A percentile compares a stretch with the other conserved stretches of the same genome.
phyloP scores from a whole-genome alignment of 371 early-diverging fungal genomes.

The Phascolomyces articulosus region DNA sequence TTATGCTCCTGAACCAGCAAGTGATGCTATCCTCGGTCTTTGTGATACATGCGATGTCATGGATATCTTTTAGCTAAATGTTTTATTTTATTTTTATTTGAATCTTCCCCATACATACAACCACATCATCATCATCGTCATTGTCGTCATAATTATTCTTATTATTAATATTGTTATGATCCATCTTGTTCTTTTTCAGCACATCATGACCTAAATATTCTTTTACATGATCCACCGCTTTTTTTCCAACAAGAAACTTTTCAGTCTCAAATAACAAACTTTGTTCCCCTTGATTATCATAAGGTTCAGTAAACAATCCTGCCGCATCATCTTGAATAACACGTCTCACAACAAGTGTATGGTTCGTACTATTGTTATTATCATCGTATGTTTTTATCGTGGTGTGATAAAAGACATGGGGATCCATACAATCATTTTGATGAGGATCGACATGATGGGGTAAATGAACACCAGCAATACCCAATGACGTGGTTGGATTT shows the following conservation, averaged over 20 bases:
- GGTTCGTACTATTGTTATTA: not conserved
- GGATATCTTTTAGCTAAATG: slow-evolving; percentile 10
- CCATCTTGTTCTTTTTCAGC: not conserved
- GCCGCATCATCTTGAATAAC: slow-evolving; percentile 14
- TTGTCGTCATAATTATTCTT: not conserved
- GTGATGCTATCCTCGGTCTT: slow-evolving; percentile 14
- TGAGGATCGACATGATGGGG: slow-evolving; percentile 1
- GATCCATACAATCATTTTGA: slow-evolving; percentile 20
- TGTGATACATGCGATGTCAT: slow-evolving; percentile 16
- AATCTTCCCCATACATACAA: slow-evolving; percentile 16
- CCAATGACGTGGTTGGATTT: not conserved
- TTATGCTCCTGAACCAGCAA: slow-evolving; percentile 16
- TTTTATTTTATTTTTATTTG: not conserved
- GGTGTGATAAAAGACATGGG: slow-evolving; percentile 13
- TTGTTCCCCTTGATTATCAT: slow-evolving; percentile 7
- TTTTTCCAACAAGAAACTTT: slow-evolving; percentile 11
- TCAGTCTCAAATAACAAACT: slow-evolving; percentile 8
- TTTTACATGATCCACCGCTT: slow-evolving; percentile 9
- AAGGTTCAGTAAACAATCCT: slow-evolving; percentile 11
- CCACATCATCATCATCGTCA: slow-evolving; percentile 2
- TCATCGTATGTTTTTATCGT: slow-evolving; percentile 6
- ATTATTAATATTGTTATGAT: not conserved
- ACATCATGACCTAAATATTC: slow-evolving; percentile 10
- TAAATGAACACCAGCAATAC: slow-evolving; percentile 3
- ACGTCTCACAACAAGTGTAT: slow-evolving; percentile 11